Base-by-base conservation (phyloP, 106 monocot species). In the Amphibolis antarctica region DNA sequence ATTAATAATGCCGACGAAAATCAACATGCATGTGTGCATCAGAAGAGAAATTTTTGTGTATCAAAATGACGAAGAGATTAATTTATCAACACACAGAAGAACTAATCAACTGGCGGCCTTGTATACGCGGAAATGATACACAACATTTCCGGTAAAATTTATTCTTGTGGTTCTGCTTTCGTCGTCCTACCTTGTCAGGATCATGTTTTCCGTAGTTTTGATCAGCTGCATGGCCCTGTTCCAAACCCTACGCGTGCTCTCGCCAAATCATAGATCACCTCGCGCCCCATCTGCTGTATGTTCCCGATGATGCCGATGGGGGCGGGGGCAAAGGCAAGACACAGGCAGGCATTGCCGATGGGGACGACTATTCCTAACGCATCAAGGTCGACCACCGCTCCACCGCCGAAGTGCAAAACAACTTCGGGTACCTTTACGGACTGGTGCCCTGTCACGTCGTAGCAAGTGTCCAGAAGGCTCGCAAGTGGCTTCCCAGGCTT, bases 311-410 rank as follows among this genome's bases (percentile, higher is more conserved):
- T 70, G 3, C 49, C 58, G 1, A 70, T 14, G 1, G 48, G 27
- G 2, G 55, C 26, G 3, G 56, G 69, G 7, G 64, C 64, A 29
- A 77, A 77, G 1, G 69, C 76, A 22, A 76, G 45, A 51, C 76
- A 76, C 9, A 17, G 27, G 31, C 44, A 59, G 0, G 44, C 26
- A 10, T 21, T 50, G n/a, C 20, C 58, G 4, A 23, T 14, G 15
- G 14, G 23, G 43, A 49, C 57, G 13, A 76, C 0, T 10, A 65
- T 69, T 45, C 70, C 70, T 0, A 7, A 12, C 7, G 30, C 30
- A 6, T 24, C 49, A 9, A 76, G 17, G 12, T 65, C 36, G 4
- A 76, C 18, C 0, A 18, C 13, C 1, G 53, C 58, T 25, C 47
- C 65, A 3, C 60, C 70, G 10, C 21, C 31, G 30, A 76, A 71